phyloP scores from a whole-genome alignment of 2,329 filamentous ascomycete genomes.

The Shiraia sp. region DNA sequence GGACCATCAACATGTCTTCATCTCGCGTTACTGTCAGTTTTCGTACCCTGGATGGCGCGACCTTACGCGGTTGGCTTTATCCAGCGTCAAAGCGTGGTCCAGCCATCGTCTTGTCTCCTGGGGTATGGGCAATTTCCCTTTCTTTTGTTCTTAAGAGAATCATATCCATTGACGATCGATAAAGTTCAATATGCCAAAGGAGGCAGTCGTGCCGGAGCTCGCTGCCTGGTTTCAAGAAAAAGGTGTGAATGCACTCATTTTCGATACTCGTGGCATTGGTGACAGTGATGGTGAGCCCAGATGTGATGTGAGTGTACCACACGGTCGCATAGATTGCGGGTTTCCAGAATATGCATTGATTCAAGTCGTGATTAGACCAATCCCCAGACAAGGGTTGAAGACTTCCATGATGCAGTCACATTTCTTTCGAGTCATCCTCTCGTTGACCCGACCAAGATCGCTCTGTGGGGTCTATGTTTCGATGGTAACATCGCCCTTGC shows the following conservation, averaged over 20 bases:
- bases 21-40: conserved; percentile 19
- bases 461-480: conserved; percentile 8
- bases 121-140: conserved; percentile 4
- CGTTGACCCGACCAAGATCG: conserved; percentile 6
- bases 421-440: conserved; percentile 5
- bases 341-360: not conserved
- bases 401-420: conserved; percentile 7
- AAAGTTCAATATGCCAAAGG: conserved; percentile 16
- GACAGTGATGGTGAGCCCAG: not conserved
- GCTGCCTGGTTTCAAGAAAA: not conserved
- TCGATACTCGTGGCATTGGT: not conserved
- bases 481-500: conserved; percentile 8
- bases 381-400: conserved; percentile 3
- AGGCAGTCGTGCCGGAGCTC: conserved; percentile 1
- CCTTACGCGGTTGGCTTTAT: conserved; percentile 37
- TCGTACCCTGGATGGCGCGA: conserved; percentile 28
- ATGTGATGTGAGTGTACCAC: conserved; percentile 2
- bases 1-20: too few relatives aligned
- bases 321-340: too few relatives aligned
- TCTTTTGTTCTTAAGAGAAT: not conserved
- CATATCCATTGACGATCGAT: not conserved
- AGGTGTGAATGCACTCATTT: not conserved
- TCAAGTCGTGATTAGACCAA: conserved; percentile 3
- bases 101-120: conserved; percentile 8
- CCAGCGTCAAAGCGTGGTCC: conserved; percentile 9